These are phyloP conservation scores for Rubia yunnanensis DNA, from an alignment of 257 asterid genomes.

Conservation along the genomic window DNA sequence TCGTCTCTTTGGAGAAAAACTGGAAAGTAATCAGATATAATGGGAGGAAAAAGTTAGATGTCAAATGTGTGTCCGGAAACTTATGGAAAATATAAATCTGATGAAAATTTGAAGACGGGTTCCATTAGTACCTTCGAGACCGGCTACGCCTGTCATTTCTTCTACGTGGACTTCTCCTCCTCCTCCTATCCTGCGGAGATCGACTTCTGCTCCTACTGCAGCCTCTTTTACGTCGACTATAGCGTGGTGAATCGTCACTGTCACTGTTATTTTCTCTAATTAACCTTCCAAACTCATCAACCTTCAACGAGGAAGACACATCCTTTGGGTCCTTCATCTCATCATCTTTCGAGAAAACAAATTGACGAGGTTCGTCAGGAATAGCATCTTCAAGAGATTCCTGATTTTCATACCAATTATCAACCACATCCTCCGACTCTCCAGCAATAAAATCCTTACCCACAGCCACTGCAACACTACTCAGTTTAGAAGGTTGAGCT, in stretches of 20 bases:
- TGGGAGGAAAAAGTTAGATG: conserved; percentile 6
- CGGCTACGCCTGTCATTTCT: conserved; percentile 57
- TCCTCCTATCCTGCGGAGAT: conserved; percentile 63
- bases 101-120: conserved; percentile 4
- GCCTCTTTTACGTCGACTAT: conserved; percentile 45
- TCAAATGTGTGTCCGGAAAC: not conserved
- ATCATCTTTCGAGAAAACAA: conserved; percentile 17
- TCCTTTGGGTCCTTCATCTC: conserved; percentile 25
- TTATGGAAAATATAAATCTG: not conserved
- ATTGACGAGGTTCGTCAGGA: conserved; percentile 13
- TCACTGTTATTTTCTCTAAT: conserved; percentile 71
- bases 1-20: conserved; percentile 68
- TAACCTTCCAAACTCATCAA: conserved; percentile 91
- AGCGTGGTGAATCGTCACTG: conserved; percentile 58
- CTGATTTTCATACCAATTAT: conserved; percentile 19
- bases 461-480: conserved; percentile 20
- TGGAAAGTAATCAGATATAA: conserved; percentile 26
- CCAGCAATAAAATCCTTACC: conserved; percentile 19
- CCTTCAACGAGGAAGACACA: conserved; percentile 29
- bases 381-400: conserved; percentile 21
- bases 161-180: conserved; percentile 62
- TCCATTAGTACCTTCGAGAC: conserved; percentile 60
- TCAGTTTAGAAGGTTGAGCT: conserved; percentile 22
- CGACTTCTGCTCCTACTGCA: conserved; percentile 74
- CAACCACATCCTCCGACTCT: conserved; percentile 24